These are phyloP conservation scores for Epichloe scottii DNA, from an alignment of 2,329 filamentous ascomycete species.

Conservation along the genomic window DNA sequence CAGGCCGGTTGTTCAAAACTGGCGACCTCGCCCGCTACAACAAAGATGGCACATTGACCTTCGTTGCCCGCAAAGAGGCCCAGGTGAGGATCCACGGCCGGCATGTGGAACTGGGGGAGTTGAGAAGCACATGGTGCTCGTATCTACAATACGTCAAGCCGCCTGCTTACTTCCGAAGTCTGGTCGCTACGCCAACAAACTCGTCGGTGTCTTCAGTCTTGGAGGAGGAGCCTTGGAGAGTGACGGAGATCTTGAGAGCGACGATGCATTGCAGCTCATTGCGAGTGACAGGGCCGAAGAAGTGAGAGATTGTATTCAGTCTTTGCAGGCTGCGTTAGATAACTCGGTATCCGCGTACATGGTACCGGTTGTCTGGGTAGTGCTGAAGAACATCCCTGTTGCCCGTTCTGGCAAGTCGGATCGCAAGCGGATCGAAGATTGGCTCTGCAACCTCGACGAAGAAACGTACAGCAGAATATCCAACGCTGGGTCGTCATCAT, in stretches of 20 bases:
- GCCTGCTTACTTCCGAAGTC: background rate
- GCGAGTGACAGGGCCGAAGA: background rate
- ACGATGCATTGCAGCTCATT: background rate
- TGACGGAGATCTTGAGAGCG: background rate
- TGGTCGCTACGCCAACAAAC: constrained; percentile 3
- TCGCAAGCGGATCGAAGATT: background rate
- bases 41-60: constrained; percentile 23
- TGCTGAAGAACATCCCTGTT: background rate
- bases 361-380: background rate
- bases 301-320: background rate
- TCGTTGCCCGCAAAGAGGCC: constrained; percentile 37
- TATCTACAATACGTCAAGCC: background rate
- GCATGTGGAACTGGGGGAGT: constrained; percentile 30
- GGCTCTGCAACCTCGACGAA: constrained; percentile 1
- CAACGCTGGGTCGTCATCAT: background rate
- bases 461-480: background rate
- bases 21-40: constrained; percentile 16
- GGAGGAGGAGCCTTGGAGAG: background rate
- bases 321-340: background rate
- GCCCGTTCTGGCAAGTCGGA: background rate
- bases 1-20: constrained; percentile 12
- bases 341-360: background rate
- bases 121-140: constrained; percentile 8
- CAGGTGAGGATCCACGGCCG: constrained; percentile 46
- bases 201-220: constrained; percentile 7